Conservation (phyloP, 352 stramenopile species). For the Globisporangium solare region DNA sequence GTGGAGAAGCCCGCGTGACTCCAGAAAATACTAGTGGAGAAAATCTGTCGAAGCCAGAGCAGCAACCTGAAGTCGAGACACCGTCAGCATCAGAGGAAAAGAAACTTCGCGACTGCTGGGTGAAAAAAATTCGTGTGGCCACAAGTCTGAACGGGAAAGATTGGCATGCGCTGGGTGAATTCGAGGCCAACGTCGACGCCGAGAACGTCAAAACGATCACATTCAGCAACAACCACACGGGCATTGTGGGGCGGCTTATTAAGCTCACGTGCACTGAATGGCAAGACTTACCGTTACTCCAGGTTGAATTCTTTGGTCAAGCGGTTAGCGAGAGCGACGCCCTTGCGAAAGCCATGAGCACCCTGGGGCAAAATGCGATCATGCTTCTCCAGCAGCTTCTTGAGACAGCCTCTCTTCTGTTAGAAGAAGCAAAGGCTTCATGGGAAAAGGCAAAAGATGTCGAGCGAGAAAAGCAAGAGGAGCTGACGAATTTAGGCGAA, state of each 20-base stretch:
- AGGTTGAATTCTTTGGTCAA: slow-evolving; percentile 65
- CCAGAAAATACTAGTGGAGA: not conserved
- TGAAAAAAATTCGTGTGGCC: slow-evolving; percentile 54
- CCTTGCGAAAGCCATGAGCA: slow-evolving; percentile 34
- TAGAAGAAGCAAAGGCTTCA: slow-evolving; percentile 63
- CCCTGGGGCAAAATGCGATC: slow-evolving; percentile 32
- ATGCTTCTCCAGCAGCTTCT: slow-evolving; percentile 50
- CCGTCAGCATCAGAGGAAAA: not conserved
- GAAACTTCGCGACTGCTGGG: slow-evolving; percentile 38
- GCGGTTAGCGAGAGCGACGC: slow-evolving; percentile 49
- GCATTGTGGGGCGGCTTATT: slow-evolving; percentile 45
- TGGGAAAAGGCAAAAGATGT: slow-evolving; percentile 72
- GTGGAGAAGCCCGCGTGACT: not conserved
- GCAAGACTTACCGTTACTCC: slow-evolving; percentile 51
- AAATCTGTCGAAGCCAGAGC: no score
- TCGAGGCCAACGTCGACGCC: slow-evolving; percentile 49
- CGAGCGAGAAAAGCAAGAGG: slow-evolving; percentile 76
- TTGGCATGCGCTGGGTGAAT: slow-evolving; percentile 56
- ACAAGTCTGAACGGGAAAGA: slow-evolving; percentile 59
- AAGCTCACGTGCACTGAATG: slow-evolving; percentile 65
- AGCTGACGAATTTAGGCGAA: slow-evolving; percentile 64
- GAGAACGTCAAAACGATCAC: slow-evolving; percentile 26
- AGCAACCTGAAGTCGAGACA: not conserved
- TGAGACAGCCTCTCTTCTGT: slow-evolving; percentile 38
- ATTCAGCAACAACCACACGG: slow-evolving; percentile 12